phyloP scores from a whole-genome alignment of 2,329 filamentous ascomycete genomes.

The Colletotrichum shisoi region DNA sequence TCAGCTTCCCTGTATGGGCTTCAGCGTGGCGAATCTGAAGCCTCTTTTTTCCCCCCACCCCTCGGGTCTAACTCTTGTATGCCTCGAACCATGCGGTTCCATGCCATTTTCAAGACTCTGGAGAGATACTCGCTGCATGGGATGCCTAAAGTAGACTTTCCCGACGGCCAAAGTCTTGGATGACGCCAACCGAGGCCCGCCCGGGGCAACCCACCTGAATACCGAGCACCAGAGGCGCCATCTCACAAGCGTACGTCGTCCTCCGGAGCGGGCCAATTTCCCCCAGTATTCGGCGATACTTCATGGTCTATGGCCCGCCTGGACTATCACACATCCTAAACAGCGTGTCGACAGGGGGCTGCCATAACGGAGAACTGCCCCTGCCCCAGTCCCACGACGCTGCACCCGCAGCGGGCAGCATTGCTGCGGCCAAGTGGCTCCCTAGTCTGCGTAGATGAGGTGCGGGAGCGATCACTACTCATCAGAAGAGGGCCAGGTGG shows the following conservation, averaged over 20 bases:
- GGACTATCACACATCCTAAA: slow-evolving; percentile 12
- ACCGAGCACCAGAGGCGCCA: slow-evolving; percentile 1
- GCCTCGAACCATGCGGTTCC: slow-evolving; percentile 14
- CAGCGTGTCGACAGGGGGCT: slow-evolving; percentile 19
- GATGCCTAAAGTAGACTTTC: slow-evolving; percentile 26
- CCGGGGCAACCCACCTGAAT: slow-evolving; percentile 5
- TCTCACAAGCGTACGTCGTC: slow-evolving; percentile 5
- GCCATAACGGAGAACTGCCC: slow-evolving; percentile 18
- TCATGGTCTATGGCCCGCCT: slow-evolving; percentile 19
- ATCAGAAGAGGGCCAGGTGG: slow-evolving; percentile 12
- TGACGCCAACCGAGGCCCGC: slow-evolving; percentile 31
- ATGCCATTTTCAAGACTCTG: slow-evolving; percentile 12
- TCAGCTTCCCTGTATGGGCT: neutral
- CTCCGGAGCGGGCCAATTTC: slow-evolving; percentile 1
- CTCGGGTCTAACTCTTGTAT: slow-evolving; percentile 2
- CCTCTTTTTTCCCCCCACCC: neutral
- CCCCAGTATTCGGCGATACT: slow-evolving; percentile 5
- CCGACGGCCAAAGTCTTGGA: slow-evolving; percentile 23
- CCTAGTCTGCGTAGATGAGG: slow-evolving; percentile 34
- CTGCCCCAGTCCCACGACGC: slow-evolving; percentile 28
- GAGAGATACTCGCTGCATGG: slow-evolving; percentile 21
- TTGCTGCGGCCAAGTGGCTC: slow-evolving; percentile 31
- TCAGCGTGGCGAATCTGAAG: slow-evolving; percentile 12
- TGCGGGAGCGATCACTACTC: slow-evolving; percentile 33
- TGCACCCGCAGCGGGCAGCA: slow-evolving; percentile 29